A percentile compares a stretch with the other conserved stretches of the same genome.
These are phyloP conservation scores for Pterocarpus santalinus DNA, from an alignment of 306 rosid genomes.

Conservation along the genomic window DNA sequence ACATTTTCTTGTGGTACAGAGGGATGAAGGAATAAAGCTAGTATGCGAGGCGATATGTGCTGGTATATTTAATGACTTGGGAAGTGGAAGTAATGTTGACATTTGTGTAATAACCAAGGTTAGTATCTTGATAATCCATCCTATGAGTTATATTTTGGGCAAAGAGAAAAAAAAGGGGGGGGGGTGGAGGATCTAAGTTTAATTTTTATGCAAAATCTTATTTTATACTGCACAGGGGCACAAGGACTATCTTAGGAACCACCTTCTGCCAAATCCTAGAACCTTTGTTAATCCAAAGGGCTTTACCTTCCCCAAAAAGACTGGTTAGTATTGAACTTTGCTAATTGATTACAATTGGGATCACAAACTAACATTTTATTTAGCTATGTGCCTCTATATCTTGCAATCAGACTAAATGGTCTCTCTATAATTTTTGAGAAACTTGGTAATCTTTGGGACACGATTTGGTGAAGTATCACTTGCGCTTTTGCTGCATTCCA, in stretches of 20 bases:
- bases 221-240: conserved; percentile 71
- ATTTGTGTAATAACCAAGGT: conserved; percentile 97
- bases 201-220: conserved; percentile 28
- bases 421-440: background rate
- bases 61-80: conserved; percentile 95
- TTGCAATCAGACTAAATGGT: background rate
- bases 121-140: conserved; percentile 40
- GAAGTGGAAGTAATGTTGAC: conserved; percentile 97
- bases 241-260: conserved; percentile 90
- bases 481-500: no score
- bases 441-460: background rate
- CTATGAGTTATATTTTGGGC: background rate
- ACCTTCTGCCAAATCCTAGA: conserved; percentile 86
- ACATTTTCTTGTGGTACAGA: conserved; percentile 58
- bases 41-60: conserved; percentile 91
- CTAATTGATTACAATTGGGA: conserved; percentile 33
- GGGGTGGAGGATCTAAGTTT: background rate
- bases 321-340: conserved; percentile 60
- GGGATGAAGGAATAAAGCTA: conserved; percentile 80
- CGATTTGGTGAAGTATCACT: background rate
- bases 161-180: background rate
- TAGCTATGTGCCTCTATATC: background rate
- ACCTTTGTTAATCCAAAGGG: conserved; percentile 78
- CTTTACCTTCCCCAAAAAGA: conserved; percentile 76
- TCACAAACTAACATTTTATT: background rate